Evolutionary conservation across 352 stramenopile species (phyloP).

Genomic region (Phytopythium helicoides): DNA sequence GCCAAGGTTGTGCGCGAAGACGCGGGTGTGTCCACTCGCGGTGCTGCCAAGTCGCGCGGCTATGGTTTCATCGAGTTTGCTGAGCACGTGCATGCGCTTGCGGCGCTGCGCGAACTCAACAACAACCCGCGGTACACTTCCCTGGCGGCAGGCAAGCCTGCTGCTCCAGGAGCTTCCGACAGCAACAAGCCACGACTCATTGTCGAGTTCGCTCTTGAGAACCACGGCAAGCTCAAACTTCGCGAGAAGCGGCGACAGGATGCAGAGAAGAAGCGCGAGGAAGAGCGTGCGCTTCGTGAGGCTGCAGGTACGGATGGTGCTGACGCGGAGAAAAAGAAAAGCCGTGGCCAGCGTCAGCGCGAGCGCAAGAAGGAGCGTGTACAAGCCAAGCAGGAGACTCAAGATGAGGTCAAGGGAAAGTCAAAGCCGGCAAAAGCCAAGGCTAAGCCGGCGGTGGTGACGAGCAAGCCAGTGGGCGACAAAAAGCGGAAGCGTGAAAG

Average conservation of each 20-base stretch:
- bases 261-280: slow-evolving; percentile 64
- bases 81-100: slow-evolving; percentile 94
- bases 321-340: slow-evolving; percentile 41
- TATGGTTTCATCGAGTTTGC: slow-evolving; percentile 98
- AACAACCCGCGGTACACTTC: slow-evolving; percentile 94
- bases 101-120: slow-evolving; percentile 95
- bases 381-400: slow-evolving; percentile 23
- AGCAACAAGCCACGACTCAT: slow-evolving; percentile 80
- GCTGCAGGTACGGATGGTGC: slow-evolving; percentile 49
- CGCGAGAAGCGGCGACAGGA: slow-evolving; percentile 74
- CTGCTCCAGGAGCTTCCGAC: slow-evolving; percentile 32
- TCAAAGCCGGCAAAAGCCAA: slow-evolving; percentile 26
- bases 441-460: slow-evolving; percentile 25
- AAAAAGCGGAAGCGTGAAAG: slow-evolving; percentile 41
- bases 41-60: slow-evolving; percentile 41
- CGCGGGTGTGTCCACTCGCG: slow-evolving; percentile 43
- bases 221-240: slow-evolving; percentile 86
- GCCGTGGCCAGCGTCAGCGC: slow-evolving; percentile 69
- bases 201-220: slow-evolving; percentile 89
- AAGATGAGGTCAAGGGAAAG: slow-evolving; percentile 17
- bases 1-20: slow-evolving; percentile 83
- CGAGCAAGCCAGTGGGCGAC: slow-evolving; percentile 16
- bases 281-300: slow-evolving; percentile 62
- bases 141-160: slow-evolving; percentile 48
- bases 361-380: slow-evolving; percentile 65